phyloP scores from a whole-genome alignment of 1,284 basidiomycete genomes.

The Tylopilus orsonianus region DNA sequence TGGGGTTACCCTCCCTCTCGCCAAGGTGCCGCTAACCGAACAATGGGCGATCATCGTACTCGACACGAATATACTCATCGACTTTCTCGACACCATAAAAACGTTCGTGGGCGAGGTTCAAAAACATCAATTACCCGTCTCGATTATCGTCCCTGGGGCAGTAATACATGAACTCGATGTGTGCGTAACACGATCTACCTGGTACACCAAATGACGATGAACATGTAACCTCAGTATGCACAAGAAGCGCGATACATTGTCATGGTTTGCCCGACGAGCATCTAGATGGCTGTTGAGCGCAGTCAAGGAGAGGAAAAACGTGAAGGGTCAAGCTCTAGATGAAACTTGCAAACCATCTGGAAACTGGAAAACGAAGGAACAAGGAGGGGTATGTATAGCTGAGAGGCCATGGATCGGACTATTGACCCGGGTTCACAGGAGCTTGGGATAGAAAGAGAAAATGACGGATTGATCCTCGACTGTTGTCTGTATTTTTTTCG shows the following conservation, averaged over 20 bases:
- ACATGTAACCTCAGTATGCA: conserved; percentile 43
- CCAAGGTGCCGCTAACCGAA: conserved; percentile 42
- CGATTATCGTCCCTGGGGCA: conserved; percentile 65
- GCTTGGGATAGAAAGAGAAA: conserved; percentile 40
- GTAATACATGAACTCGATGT: conserved; percentile 74
- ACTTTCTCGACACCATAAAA: conserved; percentile 60
- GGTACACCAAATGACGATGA: conserved; percentile 1
- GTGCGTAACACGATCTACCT: conserved; percentile 38
- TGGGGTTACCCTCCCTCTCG: neutral
- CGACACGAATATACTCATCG: conserved; percentile 73
- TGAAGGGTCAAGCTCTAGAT: conserved; percentile 64
- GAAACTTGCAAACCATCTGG: conserved; percentile 62
- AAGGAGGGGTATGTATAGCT: conserved; percentile 40
- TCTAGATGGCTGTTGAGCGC: conserved; percentile 69
- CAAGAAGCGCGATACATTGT: conserved; percentile 57
- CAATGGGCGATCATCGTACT: conserved; percentile 52
- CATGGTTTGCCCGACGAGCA: conserved; percentile 68
- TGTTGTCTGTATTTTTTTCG: conserved; percentile 61
- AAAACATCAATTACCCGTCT: conserved; percentile 44
- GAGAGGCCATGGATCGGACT: neutral
- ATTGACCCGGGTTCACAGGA: conserved; percentile 15
- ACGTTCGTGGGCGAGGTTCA: conserved; percentile 65
- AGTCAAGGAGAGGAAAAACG: conserved; percentile 53
- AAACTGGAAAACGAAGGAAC: conserved; percentile 54
- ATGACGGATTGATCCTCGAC: conserved; percentile 70